phyloP scores from a whole-genome alignment of 2,329 filamentous ascomycete species.

The Diatrype stigma region DNA sequence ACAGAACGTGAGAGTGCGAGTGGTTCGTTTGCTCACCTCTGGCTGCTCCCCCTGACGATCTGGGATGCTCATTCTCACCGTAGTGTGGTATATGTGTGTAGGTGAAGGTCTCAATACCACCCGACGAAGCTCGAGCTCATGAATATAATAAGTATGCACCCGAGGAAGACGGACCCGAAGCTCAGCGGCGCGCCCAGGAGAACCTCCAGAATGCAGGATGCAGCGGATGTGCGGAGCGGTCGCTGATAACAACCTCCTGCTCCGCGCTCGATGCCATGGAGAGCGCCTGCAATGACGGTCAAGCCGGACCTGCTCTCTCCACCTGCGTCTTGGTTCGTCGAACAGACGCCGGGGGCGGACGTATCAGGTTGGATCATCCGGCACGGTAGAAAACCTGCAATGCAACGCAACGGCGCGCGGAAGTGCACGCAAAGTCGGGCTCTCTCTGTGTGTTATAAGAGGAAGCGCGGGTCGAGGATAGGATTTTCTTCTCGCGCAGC shows the following conservation, averaged over 20 bases:
- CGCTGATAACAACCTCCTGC: neutral
- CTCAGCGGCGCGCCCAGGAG: neutral
- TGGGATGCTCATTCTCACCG: neutral
- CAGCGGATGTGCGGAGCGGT: neutral
- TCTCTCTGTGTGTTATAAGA: neutral
- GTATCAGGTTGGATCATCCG: neutral
- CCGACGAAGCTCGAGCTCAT: neutral
- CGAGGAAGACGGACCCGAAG: neutral
- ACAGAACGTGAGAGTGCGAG: too few species aligned
- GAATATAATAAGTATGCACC: neutral
- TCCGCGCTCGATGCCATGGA: neutral
- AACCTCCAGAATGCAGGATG: neutral
- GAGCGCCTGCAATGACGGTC: neutral
- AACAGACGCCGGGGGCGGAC: neutral
- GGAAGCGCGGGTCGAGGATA: neutral
- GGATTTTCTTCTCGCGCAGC: too few species aligned
- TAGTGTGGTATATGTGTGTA: neutral
- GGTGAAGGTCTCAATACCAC: neutral
- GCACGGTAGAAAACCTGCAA: neutral
- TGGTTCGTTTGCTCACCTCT: neutral
- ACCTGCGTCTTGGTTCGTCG: neutral
- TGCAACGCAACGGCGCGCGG: neutral
- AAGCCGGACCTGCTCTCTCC: neutral
- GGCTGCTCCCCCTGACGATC: neutral
- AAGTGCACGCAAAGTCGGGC: neutral